Evolutionary conservation across 345 rosid genomes (phyloP), one percentile per base, ranked within the genome.

Genomic region (Murraya koenigii): DNA sequence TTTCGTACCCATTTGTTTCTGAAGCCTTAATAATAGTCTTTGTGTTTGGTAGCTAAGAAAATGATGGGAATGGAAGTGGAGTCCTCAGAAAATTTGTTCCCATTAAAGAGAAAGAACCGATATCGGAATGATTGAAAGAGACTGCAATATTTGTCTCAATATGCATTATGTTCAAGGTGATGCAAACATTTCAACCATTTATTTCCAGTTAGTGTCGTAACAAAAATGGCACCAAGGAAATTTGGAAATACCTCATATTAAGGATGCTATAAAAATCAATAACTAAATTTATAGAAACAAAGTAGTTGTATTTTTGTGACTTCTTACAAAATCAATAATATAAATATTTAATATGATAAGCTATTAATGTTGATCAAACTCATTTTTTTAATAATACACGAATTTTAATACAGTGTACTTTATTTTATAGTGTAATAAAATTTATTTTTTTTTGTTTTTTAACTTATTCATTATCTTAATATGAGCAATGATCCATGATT

Each of bases 11-110:
- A 41, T 68, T 68, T 39, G 13, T 30, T 10, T 30, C n/a, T n/a
- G 26, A 44, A 22, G 22, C 74, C 52, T 47, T 3, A 52, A 6
- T 52, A 15, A 49, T 3, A 10, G 8, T 47, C 19, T 8, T 32
- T 55, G 20, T 33, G 32, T 33, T 72, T n/a, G 75, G 75, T 13
- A 55, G 36, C 49, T 35, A 7, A 11, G 74, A 71, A 71, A 71
- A 71, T 71, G 74, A 71, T 7, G 36, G 64, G 11, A 30, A 56
- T 19, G 75, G 75, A 70, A 33, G 62, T 70, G 22, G 30, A 41
- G 74, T 17, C 41, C 61, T 25, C 11, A 26, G n/a, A 25, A 69
- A 69, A 32, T 71, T 30, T 39, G 47, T n/a, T 20, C 28, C 1
- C 71, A 38, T 10, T 41, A 1, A 14, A 20, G 2, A 3, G 8